Conservation (phyloP, 2,329 filamentous ascomycete genomes). For the Orbilia blumenaviensis region DNA sequence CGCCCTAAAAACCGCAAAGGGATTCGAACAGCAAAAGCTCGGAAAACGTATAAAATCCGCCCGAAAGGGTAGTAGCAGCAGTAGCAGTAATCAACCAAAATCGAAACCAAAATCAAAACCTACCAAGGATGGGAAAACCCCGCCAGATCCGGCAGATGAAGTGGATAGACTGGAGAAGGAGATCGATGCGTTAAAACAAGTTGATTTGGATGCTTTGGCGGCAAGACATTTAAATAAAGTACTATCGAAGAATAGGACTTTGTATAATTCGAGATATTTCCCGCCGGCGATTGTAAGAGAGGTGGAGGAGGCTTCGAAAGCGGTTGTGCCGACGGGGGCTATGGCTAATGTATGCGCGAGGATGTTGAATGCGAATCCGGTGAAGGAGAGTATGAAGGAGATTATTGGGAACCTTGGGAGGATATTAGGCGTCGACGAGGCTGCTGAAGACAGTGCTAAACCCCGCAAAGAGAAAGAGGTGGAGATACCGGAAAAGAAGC, state of each 20-base stretch:
- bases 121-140: conserved; percentile 61
- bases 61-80: background rate
- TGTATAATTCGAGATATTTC: conserved; percentile 63
- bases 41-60: conserved; percentile 67
- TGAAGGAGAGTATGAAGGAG: conserved; percentile 65
- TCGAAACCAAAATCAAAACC: too few relatives aligned
- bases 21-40: conserved; percentile 79
- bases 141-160: conserved; percentile 60
- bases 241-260: conserved; percentile 65
- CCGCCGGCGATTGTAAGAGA: conserved; percentile 60
- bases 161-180: conserved; percentile 71
- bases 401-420: conserved; percentile 55
- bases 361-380: conserved; percentile 66
- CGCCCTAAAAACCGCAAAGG: conserved; percentile 76
- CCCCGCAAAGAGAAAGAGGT: conserved; percentile 10
- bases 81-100: background rate
- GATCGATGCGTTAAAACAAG: conserved; percentile 65
- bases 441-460: conserved; percentile 15
- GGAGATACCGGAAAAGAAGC: background rate
- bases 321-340: conserved; percentile 22
- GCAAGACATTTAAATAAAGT: conserved; percentile 65
- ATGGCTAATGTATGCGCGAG: conserved; percentile 67
- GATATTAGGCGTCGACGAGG: conserved; percentile 23
- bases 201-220: conserved; percentile 64
- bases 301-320: conserved; percentile 57